Evolutionary conservation across 2,329 filamentous ascomycete genomes (phyloP), one percentile per base, ranked within the genome.

Genomic region (Phaeosphaeriaceae sp.): DNA sequence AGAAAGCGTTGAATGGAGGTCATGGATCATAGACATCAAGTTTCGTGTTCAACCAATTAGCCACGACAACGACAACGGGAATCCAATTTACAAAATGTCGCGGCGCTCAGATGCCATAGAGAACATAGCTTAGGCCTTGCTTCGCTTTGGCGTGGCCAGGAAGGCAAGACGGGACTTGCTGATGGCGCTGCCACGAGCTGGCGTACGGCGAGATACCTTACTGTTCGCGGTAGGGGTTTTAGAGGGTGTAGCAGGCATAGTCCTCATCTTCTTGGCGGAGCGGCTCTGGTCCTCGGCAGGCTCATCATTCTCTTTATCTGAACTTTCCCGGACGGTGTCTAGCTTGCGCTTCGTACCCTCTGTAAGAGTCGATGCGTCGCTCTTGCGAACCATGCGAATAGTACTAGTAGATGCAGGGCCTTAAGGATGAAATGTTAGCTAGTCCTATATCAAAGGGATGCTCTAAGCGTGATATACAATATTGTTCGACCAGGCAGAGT

Each of bases 341-440:
- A 77, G 68, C 61, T 78, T 79, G 50, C 77, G 73, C 66, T 79
- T 79, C 63, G 76, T 78, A 38, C 53, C 61, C 23, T 65, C 61
- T 20, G 53, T 47, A 15, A 62, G 42, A 12, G 66, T 66, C 6
- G 67, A 63, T 12, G 70, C 70, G 46, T 77, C 73, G 53, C 78
- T 77, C 60, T 74, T 74, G 32, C 77, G 70, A 17, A 80, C 78
- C 46, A 75, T 71, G 23, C 76, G 72, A 48, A 76, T 76, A 6
- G 67, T 72, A 21, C 69, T 63, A 17, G 66, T 67, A 6, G 71
- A 66, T 5, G 70, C 64, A 6, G 72, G 66, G 12, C 71, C 73
- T n/a, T 64, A 13, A 38, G 13, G 4, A 18, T 9, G 15, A 2
- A 12, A 46, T 15, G 28, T 46, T 38, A 46, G 36, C 29, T 11